phyloP scores from a whole-genome alignment of 257 asterid genomes.

The Fraxinus anomala region DNA sequence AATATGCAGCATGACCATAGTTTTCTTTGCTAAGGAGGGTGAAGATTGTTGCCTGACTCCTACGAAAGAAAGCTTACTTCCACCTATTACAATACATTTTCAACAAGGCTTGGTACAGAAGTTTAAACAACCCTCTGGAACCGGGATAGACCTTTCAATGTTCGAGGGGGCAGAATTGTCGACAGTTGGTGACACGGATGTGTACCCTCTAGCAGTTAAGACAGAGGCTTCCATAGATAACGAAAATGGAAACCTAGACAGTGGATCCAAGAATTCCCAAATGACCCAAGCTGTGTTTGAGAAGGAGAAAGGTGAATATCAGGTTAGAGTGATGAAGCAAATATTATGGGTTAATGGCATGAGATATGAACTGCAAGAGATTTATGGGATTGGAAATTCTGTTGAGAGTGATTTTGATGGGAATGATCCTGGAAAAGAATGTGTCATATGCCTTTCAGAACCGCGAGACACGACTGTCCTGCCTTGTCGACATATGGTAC shows the following conservation, averaged over 20 bases:
- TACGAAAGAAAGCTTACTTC: slow-evolving; percentile 58
- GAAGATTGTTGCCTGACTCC: slow-evolving; percentile 80
- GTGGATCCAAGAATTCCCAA: slow-evolving; percentile 63
- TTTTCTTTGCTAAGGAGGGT: slow-evolving; percentile 91
- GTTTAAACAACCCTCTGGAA: slow-evolving; percentile 81
- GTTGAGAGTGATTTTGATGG: slow-evolving; percentile 69
- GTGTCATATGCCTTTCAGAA: slow-evolving; percentile 89
- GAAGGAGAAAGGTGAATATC: slow-evolving; percentile 77
- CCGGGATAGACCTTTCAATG: slow-evolving; percentile 74
- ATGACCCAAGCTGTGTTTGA: slow-evolving; percentile 81
- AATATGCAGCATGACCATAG: slow-evolving; percentile 68
- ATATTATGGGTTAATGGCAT: slow-evolving; percentile 79
- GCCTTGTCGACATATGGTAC: slow-evolving; percentile 94
- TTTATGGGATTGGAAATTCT: slow-evolving; percentile 80
- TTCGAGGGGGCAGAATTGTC: slow-evolving; percentile 64
- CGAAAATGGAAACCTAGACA: slow-evolving; percentile 38
- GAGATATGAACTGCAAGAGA: slow-evolving; percentile 87
- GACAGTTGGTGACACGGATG: slow-evolving; percentile 61
- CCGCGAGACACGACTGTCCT: slow-evolving; percentile 90
- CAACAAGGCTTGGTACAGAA: slow-evolving; percentile 81
- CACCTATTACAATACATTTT: slow-evolving; percentile 68
- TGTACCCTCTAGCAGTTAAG: slow-evolving; percentile 81
- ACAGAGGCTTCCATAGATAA: slow-evolving; percentile 63
- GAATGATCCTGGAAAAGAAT: slow-evolving; percentile 83
- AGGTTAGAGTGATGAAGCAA: slow-evolving; percentile 75